Evolutionary conservation across 2,329 filamentous ascomycete species (phyloP), one percentile per base, ranked within the genome.

Genomic region (Hymenoscyphus scutula): DNA sequence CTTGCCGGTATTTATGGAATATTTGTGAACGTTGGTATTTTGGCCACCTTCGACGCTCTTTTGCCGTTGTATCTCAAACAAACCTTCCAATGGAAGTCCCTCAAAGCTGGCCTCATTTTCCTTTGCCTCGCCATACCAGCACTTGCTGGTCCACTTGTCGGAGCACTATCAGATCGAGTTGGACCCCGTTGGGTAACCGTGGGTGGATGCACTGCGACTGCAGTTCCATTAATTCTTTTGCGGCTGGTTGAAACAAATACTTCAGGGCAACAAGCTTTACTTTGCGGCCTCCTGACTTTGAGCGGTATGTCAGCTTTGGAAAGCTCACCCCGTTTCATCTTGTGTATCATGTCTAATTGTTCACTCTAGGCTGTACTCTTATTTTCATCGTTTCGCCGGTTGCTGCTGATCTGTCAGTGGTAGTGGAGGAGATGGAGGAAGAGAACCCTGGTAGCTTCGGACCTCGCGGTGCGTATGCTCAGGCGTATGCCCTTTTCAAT

Each of bases 341-440:
- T 19, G 19, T n/a, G 8, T 17, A 15, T 27, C 8, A 5, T 19
- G 10, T 3, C 55, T 38, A 27, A 34, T 23, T 23, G 17, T 58
- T 58, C 5, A 19, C 15, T 29, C 17, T 53, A 64, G 60, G 60
- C 5, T 60, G 51, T 3, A 81, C 81, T 1, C 71, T 89, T 3
- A 80, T 82, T 0, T 76, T 88, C 6, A 78, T 83, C 1, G 81
- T 88, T 67, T 84, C 86, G 0, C 84, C 88, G 0, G 75, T 90
- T 27, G 86, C 91, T 81, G 86, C 88, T 0, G 89, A 91, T 74
- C 85, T 91, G 29, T 81, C 81, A 4, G 79, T 80, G 25, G 76
- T 82, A 1, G 82, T 86, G 0, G 78, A 81, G 59, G 78, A 77
- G 2, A 85, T 85, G 68, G 84, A 85, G 65, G 75, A 75, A 53